Evolutionary conservation across 345 rosid genomes (phyloP).

Genomic region (Isatis tinctoria): DNA sequence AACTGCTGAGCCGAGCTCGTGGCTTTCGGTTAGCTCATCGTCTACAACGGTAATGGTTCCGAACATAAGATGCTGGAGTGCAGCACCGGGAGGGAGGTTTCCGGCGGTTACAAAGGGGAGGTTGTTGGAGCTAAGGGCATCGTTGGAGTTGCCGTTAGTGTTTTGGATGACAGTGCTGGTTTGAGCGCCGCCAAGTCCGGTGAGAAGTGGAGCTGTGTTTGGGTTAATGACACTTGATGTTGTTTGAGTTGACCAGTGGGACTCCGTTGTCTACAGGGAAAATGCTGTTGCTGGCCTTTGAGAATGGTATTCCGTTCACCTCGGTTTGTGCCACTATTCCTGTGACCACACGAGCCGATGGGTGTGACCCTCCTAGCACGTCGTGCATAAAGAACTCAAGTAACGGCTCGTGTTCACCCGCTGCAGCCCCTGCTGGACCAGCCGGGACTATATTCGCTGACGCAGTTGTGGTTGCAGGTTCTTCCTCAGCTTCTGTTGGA

Average conservation of each 20-base stretch:
- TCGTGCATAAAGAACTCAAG: conserved; percentile 84
- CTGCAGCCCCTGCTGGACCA: conserved; percentile 25
- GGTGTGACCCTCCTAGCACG: conserved; percentile 63
- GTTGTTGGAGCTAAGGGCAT: conserved; percentile 38
- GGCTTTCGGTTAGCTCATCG: conserved; percentile 77
- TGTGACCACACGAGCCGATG: conserved; percentile 73
- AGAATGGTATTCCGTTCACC: conserved; percentile 76
- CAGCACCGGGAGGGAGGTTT: conserved; percentile 69
- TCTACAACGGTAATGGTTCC: conserved; percentile 82
- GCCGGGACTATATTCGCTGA: conserved; percentile 18
- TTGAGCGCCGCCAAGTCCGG: conserved; percentile 75
- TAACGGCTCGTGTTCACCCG: conserved; percentile 29
- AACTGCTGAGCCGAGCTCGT: conserved; percentile 71
- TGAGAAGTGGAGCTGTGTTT: conserved; percentile 64
- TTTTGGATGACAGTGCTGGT: conserved; percentile 54
- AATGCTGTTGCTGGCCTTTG: conserved; percentile 59
- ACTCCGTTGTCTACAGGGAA: conserved; percentile 68
- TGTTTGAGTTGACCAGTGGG: conserved; percentile 47
- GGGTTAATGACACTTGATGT: conserved; percentile 53
- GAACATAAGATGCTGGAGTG: conserved; percentile 85
- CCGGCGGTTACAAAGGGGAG: conserved; percentile 88
- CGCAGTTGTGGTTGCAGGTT: background rate
- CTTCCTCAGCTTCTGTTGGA: conserved; percentile 30
- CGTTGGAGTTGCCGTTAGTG: conserved; percentile 58
- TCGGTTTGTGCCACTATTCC: conserved; percentile 77